These are phyloP conservation scores for Psilocybe cubensis DNA, from an alignment of 768 basidiomycete genomes.

Conservation along the genomic window DNA sequence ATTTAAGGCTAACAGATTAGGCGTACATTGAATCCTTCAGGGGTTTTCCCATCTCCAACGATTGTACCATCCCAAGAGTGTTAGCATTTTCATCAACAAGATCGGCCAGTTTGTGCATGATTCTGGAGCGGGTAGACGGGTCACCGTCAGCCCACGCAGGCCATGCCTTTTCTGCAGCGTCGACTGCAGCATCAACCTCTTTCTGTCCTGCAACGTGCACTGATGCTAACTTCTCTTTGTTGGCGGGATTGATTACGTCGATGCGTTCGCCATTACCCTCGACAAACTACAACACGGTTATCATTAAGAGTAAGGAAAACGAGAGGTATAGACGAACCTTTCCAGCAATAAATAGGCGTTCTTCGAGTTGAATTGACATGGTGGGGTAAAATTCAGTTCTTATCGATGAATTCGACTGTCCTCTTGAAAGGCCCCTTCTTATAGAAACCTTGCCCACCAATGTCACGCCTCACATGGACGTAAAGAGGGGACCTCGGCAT, in stretches of 20 bases:
- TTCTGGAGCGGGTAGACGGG: conserved; percentile 22
- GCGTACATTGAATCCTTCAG: background rate
- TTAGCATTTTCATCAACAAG: conserved; percentile 30
- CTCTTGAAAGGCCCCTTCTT: background rate
- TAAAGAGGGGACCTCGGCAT: background rate
- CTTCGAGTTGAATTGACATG: conserved; percentile 2
- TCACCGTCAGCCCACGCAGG: conserved; percentile 9
- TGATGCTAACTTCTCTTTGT: conserved; percentile 1
- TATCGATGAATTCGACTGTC: background rate
- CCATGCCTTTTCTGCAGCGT: conserved; percentile 9
- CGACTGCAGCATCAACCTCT: conserved; percentile 8
- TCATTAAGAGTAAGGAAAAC: background rate
- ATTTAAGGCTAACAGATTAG: background rate
- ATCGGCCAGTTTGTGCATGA: conserved; percentile 35
- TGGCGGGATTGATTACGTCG: conserved; percentile 5
- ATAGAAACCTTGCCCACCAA: background rate
- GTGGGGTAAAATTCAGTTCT: background rate
- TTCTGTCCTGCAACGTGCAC: conserved; percentile 5
- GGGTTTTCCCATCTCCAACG: conserved; percentile 55
- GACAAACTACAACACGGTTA: background rate
- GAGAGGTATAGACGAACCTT: background rate
- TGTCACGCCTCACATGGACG: background rate
- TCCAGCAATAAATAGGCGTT: conserved; percentile 8
- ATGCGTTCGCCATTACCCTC: conserved; percentile 3
- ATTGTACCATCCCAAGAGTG: conserved; percentile 33